These are phyloP conservation scores for Rhodotorula babjevae DNA, from an alignment of 768 basidiomycete species.

Conservation along the genomic window DNA sequence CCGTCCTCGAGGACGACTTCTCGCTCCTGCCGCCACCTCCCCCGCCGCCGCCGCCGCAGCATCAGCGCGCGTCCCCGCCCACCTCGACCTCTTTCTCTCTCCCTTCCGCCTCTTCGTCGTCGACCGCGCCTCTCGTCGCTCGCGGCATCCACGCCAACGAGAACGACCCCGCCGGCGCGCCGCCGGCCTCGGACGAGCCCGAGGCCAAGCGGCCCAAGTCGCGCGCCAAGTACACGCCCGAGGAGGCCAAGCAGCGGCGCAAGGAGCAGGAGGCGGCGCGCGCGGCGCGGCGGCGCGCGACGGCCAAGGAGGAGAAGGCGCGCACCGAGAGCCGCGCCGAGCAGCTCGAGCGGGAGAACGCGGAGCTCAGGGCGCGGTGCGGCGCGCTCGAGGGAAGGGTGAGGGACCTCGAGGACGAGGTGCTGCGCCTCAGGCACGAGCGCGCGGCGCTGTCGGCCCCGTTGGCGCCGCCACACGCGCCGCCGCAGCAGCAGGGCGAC, in stretches of 20 bases:
- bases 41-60: no score
- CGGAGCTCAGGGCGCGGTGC: background rate
- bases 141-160: background rate
- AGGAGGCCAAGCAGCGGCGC: constrained; percentile 15
- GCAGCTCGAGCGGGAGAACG: constrained; percentile 3
- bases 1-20: background rate
- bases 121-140: background rate
- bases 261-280: constrained; percentile 6
- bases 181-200: background rate
- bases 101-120: background rate
- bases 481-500: background rate
- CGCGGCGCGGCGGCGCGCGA: background rate
- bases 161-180: background rate
- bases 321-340: background rate
- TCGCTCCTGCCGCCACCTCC: background rate
- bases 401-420: background rate
- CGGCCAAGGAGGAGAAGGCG: background rate
- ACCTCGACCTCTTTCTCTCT: background rate
- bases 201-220: background rate
- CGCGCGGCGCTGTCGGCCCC: background rate
- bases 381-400: background rate
- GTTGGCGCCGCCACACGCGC: no score
- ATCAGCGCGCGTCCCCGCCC: background rate
- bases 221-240: constrained; percentile 15
- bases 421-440: background rate